Evolutionary conservation across 2,329 filamentous ascomycete species (phyloP).

Genomic region (Colletotrichum spinosum): DNA sequence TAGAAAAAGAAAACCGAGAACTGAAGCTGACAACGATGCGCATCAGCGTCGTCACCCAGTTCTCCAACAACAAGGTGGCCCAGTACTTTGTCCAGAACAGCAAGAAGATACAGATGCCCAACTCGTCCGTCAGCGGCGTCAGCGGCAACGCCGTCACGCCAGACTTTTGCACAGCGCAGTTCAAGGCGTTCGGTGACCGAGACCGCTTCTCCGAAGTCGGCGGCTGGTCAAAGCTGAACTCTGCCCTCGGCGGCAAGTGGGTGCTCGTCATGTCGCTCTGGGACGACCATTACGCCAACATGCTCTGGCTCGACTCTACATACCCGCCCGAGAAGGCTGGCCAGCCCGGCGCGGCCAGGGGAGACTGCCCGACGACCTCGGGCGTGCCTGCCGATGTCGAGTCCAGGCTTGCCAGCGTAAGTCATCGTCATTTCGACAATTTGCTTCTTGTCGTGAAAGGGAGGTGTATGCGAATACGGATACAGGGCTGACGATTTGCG

Average conservation of each 20-base stretch:
- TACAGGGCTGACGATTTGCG: background rate
- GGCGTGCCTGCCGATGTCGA: conserved; percentile 43
- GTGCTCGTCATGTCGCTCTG: conserved; percentile 73
- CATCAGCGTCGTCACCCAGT: conserved; percentile 71
- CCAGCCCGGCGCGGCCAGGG: conserved; percentile 42
- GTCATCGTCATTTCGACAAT: background rate
- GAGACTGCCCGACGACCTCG: conserved; percentile 41
- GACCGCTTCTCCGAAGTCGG: conserved; percentile 65
- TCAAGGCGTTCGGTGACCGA: conserved; percentile 65
- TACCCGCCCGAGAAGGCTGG: conserved; percentile 57
- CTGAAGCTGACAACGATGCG: background rate
- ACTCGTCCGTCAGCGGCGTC: conserved; percentile 45
- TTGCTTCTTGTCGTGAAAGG: conserved; percentile 43
- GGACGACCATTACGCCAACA: conserved; percentile 68
- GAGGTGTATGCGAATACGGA: too few species aligned
- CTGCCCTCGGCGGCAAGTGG: conserved; percentile 68
- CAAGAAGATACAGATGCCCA: conserved; percentile 61
- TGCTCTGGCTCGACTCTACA: conserved; percentile 76
- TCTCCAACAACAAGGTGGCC: conserved; percentile 61
- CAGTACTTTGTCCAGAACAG: conserved; percentile 72
- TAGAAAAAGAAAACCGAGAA: background rate
- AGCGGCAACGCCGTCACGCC: conserved; percentile 62
- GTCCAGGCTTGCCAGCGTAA: conserved; percentile 37
- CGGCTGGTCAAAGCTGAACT: conserved; percentile 66
- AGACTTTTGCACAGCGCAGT: conserved; percentile 67